Evolutionary conservation across 257 asterid species (phyloP).

Genomic region (Nicotiana paniculata): DNA sequence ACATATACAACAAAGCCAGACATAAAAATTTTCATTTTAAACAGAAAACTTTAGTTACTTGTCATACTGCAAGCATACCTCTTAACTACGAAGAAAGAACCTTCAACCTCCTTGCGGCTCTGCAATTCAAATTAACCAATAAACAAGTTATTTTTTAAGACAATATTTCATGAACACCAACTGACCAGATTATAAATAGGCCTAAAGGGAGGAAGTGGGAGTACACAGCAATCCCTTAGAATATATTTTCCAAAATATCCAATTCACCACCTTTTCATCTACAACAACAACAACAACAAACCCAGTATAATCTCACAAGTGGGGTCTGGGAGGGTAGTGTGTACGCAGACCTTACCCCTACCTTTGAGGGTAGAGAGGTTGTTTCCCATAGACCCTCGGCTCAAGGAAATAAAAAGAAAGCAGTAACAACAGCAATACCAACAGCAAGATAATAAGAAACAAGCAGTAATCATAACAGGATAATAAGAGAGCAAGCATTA

Average conservation of each 20-base stretch:
- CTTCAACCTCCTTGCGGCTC: conserved; percentile 88
- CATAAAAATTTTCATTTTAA: neutral
- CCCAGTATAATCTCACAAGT: too few species aligned
- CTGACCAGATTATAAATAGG: neutral
- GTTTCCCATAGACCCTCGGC: too few species aligned
- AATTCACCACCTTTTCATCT: neutral
- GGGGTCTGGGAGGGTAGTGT: too few species aligned
- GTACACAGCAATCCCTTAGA: neutral
- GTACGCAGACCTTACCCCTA: too few species aligned
- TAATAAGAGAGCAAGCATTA: too few species aligned
- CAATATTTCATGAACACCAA: neutral
- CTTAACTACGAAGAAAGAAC: conserved; percentile 80
- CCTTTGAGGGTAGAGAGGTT: too few species aligned
- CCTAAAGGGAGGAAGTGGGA: neutral
- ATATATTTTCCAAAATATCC: neutral
- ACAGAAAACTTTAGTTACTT: neutral
- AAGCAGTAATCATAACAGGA: too few species aligned
- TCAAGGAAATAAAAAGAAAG: too few species aligned
- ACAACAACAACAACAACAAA: too few species aligned
- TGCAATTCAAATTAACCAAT: conserved; percentile 20
- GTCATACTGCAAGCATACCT: conserved; percentile 35
- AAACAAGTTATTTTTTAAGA: neutral
- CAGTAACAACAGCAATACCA: too few species aligned
- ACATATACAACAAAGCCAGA: neutral
- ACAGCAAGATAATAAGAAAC: too few species aligned